phyloP scores from a whole-genome alignment of 495 filamentous ascomycete genomes.

The Aspergillus homomorphus region DNA sequence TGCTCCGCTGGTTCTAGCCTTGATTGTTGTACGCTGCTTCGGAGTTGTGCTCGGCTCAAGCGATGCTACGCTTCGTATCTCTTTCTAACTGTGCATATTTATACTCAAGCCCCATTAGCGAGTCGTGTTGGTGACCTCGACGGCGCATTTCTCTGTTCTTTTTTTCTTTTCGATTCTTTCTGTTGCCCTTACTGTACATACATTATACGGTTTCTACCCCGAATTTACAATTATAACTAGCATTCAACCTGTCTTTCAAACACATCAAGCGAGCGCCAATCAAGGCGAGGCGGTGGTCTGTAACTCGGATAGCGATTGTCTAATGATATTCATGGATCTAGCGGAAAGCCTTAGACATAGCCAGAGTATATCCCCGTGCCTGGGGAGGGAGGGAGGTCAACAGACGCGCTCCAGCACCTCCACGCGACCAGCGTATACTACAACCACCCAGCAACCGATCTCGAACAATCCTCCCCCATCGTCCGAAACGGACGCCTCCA shows the following conservation, averaged over 20 bases:
- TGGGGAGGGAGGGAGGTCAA: no score
- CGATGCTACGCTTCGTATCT: not conserved
- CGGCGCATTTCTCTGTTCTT: not conserved
- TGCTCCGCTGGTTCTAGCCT: not conserved
- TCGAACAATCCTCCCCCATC: not conserved
- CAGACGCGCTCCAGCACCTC: no score
- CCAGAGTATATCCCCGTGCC: no score
- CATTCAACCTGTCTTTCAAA: not conserved
- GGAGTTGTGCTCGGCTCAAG: constrained; percentile 3
- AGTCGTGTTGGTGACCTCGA: constrained; percentile 6
- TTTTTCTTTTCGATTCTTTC: not conserved
- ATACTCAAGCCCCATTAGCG: constrained; percentile 14
- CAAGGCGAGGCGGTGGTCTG: no score
- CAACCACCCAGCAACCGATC: no score
- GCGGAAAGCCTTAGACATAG: no score
- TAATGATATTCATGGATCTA: no score
- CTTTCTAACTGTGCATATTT: constrained; percentile 3
- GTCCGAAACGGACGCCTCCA: not conserved
- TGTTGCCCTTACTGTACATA: constrained; percentile 3
- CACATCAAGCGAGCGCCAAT: not conserved
- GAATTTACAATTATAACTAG: not conserved
- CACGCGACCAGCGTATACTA: no score
- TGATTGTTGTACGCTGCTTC: not conserved
- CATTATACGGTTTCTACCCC: not conserved
- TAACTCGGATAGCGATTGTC: no score